Conservation (phyloP, 176 grass and related monocot genomes). For the Urochloa ruziziensis region DNA sequence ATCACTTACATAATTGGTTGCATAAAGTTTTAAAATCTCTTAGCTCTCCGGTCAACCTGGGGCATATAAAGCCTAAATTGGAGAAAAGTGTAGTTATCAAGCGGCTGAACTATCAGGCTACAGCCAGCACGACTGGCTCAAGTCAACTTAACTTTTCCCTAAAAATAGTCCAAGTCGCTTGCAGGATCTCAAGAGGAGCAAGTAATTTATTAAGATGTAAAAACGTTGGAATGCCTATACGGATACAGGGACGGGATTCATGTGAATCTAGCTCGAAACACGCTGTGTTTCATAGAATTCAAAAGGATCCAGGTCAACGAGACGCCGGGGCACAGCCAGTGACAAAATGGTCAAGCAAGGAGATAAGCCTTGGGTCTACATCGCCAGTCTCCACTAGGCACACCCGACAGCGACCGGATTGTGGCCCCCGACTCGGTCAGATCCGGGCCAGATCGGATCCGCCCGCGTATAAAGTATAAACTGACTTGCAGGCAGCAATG, state of each 20-base stretch:
- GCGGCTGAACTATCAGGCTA: neutral
- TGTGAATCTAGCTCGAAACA: neutral
- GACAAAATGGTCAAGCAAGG: constrained; percentile 16
- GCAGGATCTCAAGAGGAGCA: neutral
- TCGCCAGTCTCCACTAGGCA: constrained; percentile 4
- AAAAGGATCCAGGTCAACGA: neutral
- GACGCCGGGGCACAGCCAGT: neutral
- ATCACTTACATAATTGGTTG: neutral
- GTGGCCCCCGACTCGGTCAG: neutral
- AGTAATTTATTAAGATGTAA: neutral
- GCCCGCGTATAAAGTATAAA: too few species aligned
- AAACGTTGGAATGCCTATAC: neutral
- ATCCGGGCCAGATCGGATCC: constrained; percentile 40
- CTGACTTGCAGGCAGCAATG: constrained; percentile 6
- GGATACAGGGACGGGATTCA: neutral
- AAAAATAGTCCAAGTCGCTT: neutral
- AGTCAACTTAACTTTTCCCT: too few species aligned
- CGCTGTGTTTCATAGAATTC: neutral
- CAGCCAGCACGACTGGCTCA: neutral
- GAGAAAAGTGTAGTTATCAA: neutral
- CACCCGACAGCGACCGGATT: neutral
- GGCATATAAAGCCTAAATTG: neutral
- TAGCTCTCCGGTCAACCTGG: neutral
- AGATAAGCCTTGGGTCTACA: constrained; percentile 32
- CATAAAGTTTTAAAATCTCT: neutral